Conservation (phyloP, 139 green algal species). For the Zygnema circumcarinatum region DNA sequence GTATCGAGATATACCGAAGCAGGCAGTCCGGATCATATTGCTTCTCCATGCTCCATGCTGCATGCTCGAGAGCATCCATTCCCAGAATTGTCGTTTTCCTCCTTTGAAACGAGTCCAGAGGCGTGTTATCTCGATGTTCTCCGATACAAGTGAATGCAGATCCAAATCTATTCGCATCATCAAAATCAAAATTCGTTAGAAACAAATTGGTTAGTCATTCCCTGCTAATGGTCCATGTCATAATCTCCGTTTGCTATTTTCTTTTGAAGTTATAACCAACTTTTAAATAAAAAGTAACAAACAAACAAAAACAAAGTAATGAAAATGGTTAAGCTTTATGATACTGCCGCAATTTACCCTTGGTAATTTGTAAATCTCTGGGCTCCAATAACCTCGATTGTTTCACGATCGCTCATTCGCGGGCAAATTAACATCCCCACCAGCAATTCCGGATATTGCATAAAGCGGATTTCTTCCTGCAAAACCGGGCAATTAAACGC, state of each 20-base stretch:
- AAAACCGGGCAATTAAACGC: not conserved
- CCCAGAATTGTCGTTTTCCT: conserved; percentile 26
- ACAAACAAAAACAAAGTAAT: too few species aligned
- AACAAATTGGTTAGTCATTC: too few species aligned
- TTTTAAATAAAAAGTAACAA: too few species aligned
- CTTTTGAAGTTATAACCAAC: too few species aligned
- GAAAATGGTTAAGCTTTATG: too few species aligned
- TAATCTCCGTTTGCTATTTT: too few species aligned
- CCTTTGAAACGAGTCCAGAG: conserved; percentile 22
- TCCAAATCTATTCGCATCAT: conserved; percentile 38
- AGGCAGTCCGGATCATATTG: too few species aligned
- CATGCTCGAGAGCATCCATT: conserved; percentile 48
- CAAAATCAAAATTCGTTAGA: too few species aligned
- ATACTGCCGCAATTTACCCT: conserved; percentile 47
- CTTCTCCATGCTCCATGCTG: too few species aligned
- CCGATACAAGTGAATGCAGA: conserved; percentile 33
- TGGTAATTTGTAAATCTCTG: conserved; percentile 48
- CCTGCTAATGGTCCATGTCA: too few species aligned
- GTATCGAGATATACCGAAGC: too few species aligned
- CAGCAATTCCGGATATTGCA: conserved; percentile 44
- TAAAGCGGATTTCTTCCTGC: conserved; percentile 53
- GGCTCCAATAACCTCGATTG: conserved; percentile 49
- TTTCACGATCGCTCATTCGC: conserved; percentile 35
- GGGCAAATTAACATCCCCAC: conserved; percentile 50
- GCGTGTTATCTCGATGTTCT: conserved; percentile 22